Conservation (phyloP, 352 stramenopile species). For the Thraustotheca clavata region DNA sequence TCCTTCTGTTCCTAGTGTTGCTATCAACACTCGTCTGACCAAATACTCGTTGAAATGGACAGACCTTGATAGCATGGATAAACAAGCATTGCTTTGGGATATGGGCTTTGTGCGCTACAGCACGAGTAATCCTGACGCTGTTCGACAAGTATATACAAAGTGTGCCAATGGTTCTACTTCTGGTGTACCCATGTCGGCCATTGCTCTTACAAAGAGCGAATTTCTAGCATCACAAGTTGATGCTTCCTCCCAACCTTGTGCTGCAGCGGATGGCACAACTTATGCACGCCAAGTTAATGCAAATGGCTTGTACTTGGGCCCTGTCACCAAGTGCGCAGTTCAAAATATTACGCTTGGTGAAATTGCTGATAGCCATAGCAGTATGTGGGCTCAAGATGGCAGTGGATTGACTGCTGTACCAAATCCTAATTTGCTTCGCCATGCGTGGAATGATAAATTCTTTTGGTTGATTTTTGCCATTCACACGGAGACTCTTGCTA, state of each 20-base stretch:
- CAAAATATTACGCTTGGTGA: background rate
- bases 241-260: background rate
- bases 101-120: conserved; percentile 10
- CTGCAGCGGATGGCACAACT: background rate
- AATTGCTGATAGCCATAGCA: background rate
- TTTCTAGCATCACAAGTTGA: conserved; percentile 7
- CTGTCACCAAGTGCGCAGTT: background rate
- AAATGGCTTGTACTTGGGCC: background rate
- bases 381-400: conserved; percentile 21
- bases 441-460: conserved; percentile 7
- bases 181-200: conserved; percentile 4
- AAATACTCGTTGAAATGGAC: background rate
- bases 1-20: too few species aligned
- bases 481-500: conserved; percentile 4
- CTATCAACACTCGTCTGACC: background rate
- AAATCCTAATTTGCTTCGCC: background rate
- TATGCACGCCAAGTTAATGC: conserved; percentile 5
- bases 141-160: conserved; percentile 8
- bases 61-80: background rate
- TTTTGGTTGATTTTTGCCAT: conserved; percentile 6
- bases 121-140: background rate
- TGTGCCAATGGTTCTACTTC: background rate
- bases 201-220: background rate
- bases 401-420: background rate
- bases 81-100: conserved; percentile 17